phyloP scores from a whole-genome alignment of 805 yeast genomes.

The Candida coquimbonensis region DNA sequence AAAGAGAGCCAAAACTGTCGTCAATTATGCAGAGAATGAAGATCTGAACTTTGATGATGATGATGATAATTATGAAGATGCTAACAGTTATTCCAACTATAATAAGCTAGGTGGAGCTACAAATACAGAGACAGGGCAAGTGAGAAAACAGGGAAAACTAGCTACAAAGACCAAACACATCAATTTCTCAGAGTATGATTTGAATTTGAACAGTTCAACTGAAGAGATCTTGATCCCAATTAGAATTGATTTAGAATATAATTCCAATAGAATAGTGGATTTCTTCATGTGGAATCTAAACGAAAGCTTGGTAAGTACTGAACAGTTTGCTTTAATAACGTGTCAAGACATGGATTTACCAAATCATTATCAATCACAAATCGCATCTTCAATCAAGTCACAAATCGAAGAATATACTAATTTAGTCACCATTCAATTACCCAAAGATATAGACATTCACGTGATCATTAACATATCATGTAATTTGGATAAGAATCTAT shows the following conservation, averaged over 20 bases:
- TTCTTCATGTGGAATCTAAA: conserved; percentile 87
- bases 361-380: conserved; percentile 48
- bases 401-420: conserved; percentile 74
- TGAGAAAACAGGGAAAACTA: conserved; percentile 13
- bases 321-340: conserved; percentile 77
- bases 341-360: conserved; percentile 83
- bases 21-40: conserved; percentile 82
- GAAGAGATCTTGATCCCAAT: conserved; percentile 85
- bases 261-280: conserved; percentile 79
- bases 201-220: conserved; percentile 17
- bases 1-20: conserved; percentile 62
- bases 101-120: conserved; percentile 1
- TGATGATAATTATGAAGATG: conserved; percentile 29
- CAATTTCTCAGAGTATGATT: conserved; percentile 18
- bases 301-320: conserved; percentile 77
- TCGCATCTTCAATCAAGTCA: conserved; percentile 64
- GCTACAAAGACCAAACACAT: conserved; percentile 22
- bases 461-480: conserved; percentile 78
- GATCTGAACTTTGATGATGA: conserved; percentile 51
- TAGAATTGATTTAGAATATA: conserved; percentile 77
- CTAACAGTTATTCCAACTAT: not conserved
- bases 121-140: conserved; percentile 1
- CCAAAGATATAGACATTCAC: conserved; percentile 58
- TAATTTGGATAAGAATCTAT: conserved; percentile 73
- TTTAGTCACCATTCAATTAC: conserved; percentile 57